A percentile compares a stretch with the other conserved stretches of the same genome.
These are phyloP conservation scores for Nicotiana benthamiana DNA, from an alignment of 257 asterid species.

Conservation along the genomic window DNA sequence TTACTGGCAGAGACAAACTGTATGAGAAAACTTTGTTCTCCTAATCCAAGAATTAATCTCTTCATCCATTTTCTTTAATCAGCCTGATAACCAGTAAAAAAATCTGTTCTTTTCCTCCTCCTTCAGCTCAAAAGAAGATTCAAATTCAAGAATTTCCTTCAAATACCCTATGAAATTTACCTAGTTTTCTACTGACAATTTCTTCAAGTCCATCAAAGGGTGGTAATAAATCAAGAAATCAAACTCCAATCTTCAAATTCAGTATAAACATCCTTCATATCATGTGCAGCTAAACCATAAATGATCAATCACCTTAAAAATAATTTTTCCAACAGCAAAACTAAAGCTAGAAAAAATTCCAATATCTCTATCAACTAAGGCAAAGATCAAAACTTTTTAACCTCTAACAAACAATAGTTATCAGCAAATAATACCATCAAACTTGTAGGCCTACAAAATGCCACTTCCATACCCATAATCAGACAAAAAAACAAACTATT, in stretches of 20 bases:
- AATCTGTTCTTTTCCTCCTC: constrained; percentile 12
- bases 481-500: constrained; percentile 9
- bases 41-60: constrained; percentile 80
- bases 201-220: constrained; percentile 21
- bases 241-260: constrained; percentile 26
- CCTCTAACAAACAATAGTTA: constrained; percentile 12
- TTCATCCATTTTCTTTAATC: constrained; percentile 49
- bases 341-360: not conserved
- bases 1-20: constrained; percentile 35
- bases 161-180: not conserved
- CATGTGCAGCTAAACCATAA: constrained; percentile 6
- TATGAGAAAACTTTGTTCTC: constrained; percentile 76
- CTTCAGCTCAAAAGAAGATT: constrained; percentile 4
- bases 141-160: constrained; percentile 25
- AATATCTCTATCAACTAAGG: constrained; percentile 5
- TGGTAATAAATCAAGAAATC: constrained; percentile 24
- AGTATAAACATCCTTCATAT: constrained; percentile 15
- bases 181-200: constrained; percentile 6
- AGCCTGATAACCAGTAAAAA: constrained; percentile 4
- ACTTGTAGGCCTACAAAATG: constrained; percentile 9
- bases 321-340: not conserved
- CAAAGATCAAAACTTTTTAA: constrained; percentile 7
- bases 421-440: constrained; percentile 6
- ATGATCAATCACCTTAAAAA: not conserved
- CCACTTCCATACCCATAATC: constrained; percentile 11